Conservation (phyloP, 2,329 filamentous ascomycete species). For the Metarhizium robertsii region DNA sequence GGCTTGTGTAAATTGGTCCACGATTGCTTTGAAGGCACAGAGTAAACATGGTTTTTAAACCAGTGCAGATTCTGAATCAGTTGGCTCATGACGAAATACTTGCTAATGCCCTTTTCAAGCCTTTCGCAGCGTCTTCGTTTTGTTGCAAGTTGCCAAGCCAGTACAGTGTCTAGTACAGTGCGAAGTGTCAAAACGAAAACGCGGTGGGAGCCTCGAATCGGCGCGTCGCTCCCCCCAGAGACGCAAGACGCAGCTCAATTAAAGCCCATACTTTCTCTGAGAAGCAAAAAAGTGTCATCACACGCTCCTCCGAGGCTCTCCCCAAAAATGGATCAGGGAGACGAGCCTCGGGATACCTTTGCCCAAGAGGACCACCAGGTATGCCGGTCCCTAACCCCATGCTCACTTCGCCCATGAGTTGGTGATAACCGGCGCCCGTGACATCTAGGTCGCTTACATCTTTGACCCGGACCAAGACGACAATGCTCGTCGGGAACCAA, state of each 20-base stretch:
- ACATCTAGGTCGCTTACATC: constrained; percentile 8
- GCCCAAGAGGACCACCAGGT: constrained; percentile 38
- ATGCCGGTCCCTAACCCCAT: background rate
- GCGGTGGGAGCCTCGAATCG: background rate
- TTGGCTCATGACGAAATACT: too few species aligned
- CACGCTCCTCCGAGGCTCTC: background rate
- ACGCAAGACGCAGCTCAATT: background rate
- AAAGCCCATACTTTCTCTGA: background rate
- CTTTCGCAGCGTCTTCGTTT: too few species aligned
- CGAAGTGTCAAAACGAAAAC: background rate
- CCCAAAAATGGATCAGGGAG: constrained; percentile 15
- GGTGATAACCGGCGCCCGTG: background rate
- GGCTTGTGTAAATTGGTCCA: too few species aligned
- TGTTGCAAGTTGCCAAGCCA: background rate
- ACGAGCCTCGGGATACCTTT: constrained; percentile 13
- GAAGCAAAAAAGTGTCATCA: background rate
- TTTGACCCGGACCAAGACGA: constrained; percentile 34
- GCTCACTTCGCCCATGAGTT: background rate
- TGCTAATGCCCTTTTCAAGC: too few species aligned
- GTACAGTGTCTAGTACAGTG: background rate
- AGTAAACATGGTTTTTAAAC: too few species aligned
- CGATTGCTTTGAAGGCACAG: too few species aligned
- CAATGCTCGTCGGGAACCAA: constrained; percentile 15
- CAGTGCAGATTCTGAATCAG: too few species aligned
- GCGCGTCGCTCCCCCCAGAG: constrained; percentile 1